Evolutionary conservation across 2,329 filamentous ascomycete genomes (phyloP).

Genomic region (Botrytis deweyae): DNA sequence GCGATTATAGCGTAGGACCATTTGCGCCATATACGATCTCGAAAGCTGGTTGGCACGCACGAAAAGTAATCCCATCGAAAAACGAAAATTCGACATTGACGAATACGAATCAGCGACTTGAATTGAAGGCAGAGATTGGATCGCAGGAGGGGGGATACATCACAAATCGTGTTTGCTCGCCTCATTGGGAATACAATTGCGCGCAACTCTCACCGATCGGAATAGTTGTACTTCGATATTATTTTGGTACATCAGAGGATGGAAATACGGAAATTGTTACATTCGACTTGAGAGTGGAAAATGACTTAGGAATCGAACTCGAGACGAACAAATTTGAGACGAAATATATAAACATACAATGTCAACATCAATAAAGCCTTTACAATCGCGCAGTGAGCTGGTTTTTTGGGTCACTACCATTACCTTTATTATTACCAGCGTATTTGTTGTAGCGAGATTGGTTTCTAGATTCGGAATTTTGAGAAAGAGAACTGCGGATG

Average conservation of each 20-base stretch:
- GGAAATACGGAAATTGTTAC: not conserved
- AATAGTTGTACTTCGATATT: not conserved
- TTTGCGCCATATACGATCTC: conserved; percentile 6
- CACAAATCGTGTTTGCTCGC: not conserved
- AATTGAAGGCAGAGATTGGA: not conserved
- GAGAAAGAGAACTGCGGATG: conserved; percentile 69
- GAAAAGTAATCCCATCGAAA: conserved; percentile 2
- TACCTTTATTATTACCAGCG: conserved; percentile 66
- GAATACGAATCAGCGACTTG: conserved; percentile 3
- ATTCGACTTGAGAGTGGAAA: not conserved
- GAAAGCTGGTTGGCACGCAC: conserved; percentile 8
- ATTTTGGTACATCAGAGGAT: conserved; percentile 7
- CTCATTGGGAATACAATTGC: conserved; percentile 5
- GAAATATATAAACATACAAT: not conserved
- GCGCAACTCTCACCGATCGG: not conserved
- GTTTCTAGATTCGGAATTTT: conserved; percentile 73
- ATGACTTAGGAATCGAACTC: not conserved
- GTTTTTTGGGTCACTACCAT: conserved; percentile 70
- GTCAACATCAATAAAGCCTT: conserved; percentile 16
- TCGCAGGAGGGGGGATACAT: not conserved
- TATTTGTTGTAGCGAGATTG: conserved; percentile 74
- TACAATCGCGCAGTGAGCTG: conserved; percentile 46
- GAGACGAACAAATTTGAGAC: not conserved
- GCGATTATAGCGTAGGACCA: not conserved
- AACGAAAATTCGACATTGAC: conserved; percentile 1